Conservation (phyloP, 2,329 filamentous ascomycete genomes). For the Ophiostoma sp. region DNA sequence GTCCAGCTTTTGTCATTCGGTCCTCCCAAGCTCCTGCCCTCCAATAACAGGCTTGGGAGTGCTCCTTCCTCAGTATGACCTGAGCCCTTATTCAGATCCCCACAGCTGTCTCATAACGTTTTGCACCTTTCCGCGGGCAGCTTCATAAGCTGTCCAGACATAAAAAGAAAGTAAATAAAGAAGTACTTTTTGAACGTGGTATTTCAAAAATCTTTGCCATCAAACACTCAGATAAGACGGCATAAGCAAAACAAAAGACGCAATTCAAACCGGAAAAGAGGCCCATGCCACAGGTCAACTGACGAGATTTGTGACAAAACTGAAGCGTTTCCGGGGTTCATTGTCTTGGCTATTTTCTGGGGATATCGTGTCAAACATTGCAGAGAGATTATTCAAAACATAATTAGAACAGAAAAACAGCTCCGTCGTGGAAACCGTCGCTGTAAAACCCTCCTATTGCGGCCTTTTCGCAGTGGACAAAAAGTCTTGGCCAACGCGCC, state of each 20-base stretch:
- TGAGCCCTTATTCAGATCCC: conserved; percentile 16
- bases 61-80: not conserved
- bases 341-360: not conserved
- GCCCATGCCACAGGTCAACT: conserved; percentile 10
- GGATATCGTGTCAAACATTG: not conserved
- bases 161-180: not conserved
- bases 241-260: not conserved
- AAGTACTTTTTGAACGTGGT: not conserved
- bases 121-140: not conserved
- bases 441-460: conserved; percentile 5
- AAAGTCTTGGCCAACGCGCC: not conserved
- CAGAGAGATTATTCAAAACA: not conserved
- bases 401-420: not conserved
- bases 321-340: not conserved
- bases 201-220: not conserved
- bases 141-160: conserved; percentile 14
- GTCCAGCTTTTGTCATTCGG: conserved; percentile 11
- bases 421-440: conserved; percentile 16
- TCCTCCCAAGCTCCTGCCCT: not conserved
- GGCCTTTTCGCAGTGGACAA: not conserved
- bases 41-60: not conserved
- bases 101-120: not conserved
- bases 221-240: not conserved
- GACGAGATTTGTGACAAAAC: conserved; percentile 12
- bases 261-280: not conserved